Evolutionary conservation across 192 early-diverging fungal species (phyloP), one percentile per base, ranked within the genome.

Genomic region (Coemansia sp.): DNA sequence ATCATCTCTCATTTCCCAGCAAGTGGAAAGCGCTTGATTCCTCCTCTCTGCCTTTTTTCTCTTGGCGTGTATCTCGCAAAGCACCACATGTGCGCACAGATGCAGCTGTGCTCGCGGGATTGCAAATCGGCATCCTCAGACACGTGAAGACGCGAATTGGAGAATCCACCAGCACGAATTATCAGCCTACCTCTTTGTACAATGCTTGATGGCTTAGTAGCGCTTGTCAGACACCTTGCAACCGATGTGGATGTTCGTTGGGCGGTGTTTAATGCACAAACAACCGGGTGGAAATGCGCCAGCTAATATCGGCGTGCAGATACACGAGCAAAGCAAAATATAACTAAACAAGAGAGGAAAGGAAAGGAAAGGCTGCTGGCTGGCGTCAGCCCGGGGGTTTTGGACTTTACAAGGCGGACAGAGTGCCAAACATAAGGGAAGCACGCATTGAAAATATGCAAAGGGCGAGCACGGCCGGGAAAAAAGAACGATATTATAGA

Each of bases 131-230:
- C n/a, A n/a, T n/a, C 18, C 50, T 11, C n/a, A 0, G 27, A 22
- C 50, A 52, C 50, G 50, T 52, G 50, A 52, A 52, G 30, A 7
- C 11, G 25, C 16, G 18, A 29, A 28, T 9, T 28, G 48, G 25
- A 50, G 28, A 50, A 27, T 44, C 16, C 43, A 44, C 18, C 42
- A 19, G 43, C 18, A 19, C 43, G 18, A 44, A 8, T 21, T 19
- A 18, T 8, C 19, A 19, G 35, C 35, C 35, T 44, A 44, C 43
- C 43, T 44, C 19, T 22, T 44, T 44, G 19, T 44, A 44, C 43
- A 44, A 44, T 44, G 43, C 43, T n/a, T 21, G 43, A 52, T 52
- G 50, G 50, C 50, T 52, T 52, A 31, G 50, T 31, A 11, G 47
- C 24, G 47, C 47, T 40, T 16, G 35, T 16, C 6, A 14, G 35